Evolutionary conservation across 176 grass and related monocot species (phyloP), one percentile per base, ranked within the genome.

Genomic region (Musa troglodytarum): DNA sequence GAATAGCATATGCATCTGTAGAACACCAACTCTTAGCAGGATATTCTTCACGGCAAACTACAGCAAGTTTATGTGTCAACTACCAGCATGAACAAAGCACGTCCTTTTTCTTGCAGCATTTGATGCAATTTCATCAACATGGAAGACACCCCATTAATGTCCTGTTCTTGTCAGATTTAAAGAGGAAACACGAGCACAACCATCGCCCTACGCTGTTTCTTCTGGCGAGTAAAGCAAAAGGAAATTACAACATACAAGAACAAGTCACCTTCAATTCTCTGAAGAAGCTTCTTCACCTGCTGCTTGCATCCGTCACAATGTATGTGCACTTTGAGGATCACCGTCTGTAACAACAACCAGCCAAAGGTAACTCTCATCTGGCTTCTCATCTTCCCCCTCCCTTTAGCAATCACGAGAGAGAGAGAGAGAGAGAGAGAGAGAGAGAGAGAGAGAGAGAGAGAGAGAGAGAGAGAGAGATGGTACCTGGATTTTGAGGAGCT

Each of bases 401-500:
- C 53, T 25, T 58, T 21, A n/a, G 19, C 16, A 65, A 8, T 53
- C 12, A 74, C 10, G 52, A 57, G 15, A n/a, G 24, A 11, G 26
- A n/a, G 53, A 25, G 13, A 21, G 15, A 22, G 11, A 22, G 22
- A 22, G 22, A 53, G 50, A 19, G 10, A n/a, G 43, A 51, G 19
- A 73, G 19, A 53, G 50, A 72, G 16, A 53, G 20, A 51, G 20
- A 73, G 19, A 53, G 16, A 73, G 50, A 79, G 61, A 63, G 19
- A 53, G 16, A 73, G 50, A 79, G 61, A 63, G 64, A 78, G 25
- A 28, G 62, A 50, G 19, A 52, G 75, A 61, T 54, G 21, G 15
- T 25, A 89, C 96, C 96, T 95, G 96, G 75, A 99, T 95, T 85
- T 99, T 99, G 84, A 99, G 84, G 79, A 99, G 54, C 88, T 89